These are phyloP conservation scores for Cicer chorassanicum DNA, from an alignment of 306 rosid genomes.

Conservation along the genomic window DNA sequence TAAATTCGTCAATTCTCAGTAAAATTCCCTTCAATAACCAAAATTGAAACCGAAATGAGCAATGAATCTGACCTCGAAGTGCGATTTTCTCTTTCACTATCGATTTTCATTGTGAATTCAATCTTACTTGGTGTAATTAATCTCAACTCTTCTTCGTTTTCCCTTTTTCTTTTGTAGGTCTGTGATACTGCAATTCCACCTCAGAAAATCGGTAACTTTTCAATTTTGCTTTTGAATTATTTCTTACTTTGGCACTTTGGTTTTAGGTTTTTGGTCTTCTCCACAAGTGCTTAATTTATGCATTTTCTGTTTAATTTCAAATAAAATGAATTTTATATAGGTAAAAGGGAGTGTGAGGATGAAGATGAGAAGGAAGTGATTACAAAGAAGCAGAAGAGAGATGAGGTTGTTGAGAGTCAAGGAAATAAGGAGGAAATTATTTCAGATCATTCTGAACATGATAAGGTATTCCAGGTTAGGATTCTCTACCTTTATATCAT, in stretches of 20 bases:
- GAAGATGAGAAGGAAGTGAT: slow-evolving; percentile 49
- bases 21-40: background rate
- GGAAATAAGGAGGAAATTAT: slow-evolving; percentile 53
- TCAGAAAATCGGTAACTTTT: background rate
- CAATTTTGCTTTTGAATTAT: background rate
- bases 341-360: slow-evolving; percentile 68
- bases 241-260: background rate
- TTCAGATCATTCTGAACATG: slow-evolving; percentile 61
- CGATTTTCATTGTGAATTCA: background rate
- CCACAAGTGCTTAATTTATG: background rate
- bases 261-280: background rate
- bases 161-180: background rate
- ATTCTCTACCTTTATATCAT: too few relatives aligned
- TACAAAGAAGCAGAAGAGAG: slow-evolving; percentile 72
- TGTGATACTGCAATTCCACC: background rate
- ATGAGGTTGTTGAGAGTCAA: slow-evolving; percentile 49
- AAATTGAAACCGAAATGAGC: background rate
- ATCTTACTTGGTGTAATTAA: background rate
- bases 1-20: background rate
- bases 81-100: background rate
- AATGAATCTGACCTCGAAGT: slow-evolving; percentile 1
- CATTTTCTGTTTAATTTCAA: background rate
- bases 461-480: slow-evolving; percentile 40
- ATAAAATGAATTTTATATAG: slow-evolving; percentile 40
- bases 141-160: background rate